Evolutionary conservation across 805 yeast genomes (phyloP), one percentile per base, ranked within the genome.

Genomic region (Hanseniaspora vineae): DNA sequence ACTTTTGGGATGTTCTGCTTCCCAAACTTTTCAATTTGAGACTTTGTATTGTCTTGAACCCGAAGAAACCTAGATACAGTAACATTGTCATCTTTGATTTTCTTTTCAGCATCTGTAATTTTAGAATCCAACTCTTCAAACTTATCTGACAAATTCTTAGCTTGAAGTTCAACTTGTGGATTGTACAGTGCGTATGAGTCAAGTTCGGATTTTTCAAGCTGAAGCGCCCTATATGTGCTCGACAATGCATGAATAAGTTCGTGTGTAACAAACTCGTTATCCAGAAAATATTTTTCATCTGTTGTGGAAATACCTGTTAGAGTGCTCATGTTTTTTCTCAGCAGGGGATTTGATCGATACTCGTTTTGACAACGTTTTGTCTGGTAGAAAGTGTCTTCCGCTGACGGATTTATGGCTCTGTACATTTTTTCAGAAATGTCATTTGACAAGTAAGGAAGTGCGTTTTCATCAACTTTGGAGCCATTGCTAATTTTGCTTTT

Each of bases 331-430:
- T 72, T 72, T 52, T 75, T 78, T 42, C 71, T 74, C 17, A 40
- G 14, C 42, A 81, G 61, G 1, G 92, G 89, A 55, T 84, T 84
- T 23, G 81, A 71, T 6, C 83, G 71, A 58, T 84, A 84, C 50
- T 78, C 80, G 64, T 75, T 78, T 52, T 76, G 75, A 46, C 81
- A 66, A 53, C 92, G 68, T 61, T 80, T 81, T 23, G 68, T 57
- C 44, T 77, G 76, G 56, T 84, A 84, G 57, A 72, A 81, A 4
- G 11, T 19, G 31, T 40, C 43, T 2, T 66, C 50, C 23, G 46
- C 53, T 14, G 37, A 13, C 4, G 37, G 37, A 33, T 33, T 33
- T 13, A 33, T 33, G 37, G 15, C 51, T 19, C 64, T 59, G 49
- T 33, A 33, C 37, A 33, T 33, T 49, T 58, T 51, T 44, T 55